These are phyloP conservation scores for Rubia peregrina DNA, from an alignment of 305 asterid species.

Conservation along the genomic window DNA sequence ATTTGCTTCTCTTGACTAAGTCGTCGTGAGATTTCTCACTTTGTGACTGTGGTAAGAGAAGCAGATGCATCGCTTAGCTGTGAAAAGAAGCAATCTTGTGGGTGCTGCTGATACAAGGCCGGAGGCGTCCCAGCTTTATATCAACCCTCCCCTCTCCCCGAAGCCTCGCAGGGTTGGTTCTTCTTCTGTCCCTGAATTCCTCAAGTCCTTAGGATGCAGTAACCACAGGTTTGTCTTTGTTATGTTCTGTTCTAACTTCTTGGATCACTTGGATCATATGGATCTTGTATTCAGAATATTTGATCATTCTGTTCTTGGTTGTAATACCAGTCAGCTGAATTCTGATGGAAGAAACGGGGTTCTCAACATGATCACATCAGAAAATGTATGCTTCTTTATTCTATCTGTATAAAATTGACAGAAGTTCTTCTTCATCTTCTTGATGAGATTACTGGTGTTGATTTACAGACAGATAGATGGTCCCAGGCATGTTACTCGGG, in stretches of 20 bases:
- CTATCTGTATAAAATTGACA: background rate
- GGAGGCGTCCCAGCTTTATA: conserved; percentile 19
- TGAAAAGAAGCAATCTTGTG: conserved; percentile 27
- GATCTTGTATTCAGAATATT: background rate
- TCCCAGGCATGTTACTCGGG: conserved; percentile 28
- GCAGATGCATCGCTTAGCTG: conserved; percentile 42
- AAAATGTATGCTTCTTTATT: conserved; percentile 13
- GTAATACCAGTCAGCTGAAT: conserved; percentile 16
- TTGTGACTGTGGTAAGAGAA: conserved; percentile 14
- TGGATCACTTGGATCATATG: conserved; percentile 5
- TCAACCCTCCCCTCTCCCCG: conserved; percentile 42
- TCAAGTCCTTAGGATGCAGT: conserved; percentile 27
- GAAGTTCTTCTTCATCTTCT: background rate
- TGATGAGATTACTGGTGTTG: background rate
- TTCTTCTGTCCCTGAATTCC: conserved; percentile 37
- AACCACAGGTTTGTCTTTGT: conserved; percentile 24
- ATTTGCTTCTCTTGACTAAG: background rate
- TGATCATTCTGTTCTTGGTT: background rate
- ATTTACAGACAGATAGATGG: conserved; percentile 27
- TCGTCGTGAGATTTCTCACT: conserved; percentile 20
- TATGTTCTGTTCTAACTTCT: conserved; percentile 1
- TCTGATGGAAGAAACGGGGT: conserved; percentile 32
- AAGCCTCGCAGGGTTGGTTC: conserved; percentile 52
- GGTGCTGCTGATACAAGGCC: conserved; percentile 17
- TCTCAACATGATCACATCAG: conserved; percentile 20